Evolutionary conservation across 108 stramenopile species (phyloP).

Genomic region (Cyclostephanos invisitatus): DNA sequence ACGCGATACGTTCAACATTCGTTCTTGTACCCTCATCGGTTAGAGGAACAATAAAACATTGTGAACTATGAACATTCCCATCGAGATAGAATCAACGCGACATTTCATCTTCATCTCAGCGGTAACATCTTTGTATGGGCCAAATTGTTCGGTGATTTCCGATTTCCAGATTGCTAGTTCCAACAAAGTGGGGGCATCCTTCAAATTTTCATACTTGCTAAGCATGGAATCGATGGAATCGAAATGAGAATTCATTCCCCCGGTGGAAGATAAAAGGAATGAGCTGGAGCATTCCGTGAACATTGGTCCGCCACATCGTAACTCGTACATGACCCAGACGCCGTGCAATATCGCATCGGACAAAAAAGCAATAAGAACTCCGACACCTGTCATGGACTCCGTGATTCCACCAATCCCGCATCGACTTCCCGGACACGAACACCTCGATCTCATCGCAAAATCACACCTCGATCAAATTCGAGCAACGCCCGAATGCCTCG

Average conservation of each 20-base stretch:
- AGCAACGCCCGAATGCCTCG: background rate
- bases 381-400: background rate
- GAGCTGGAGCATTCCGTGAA: background rate
- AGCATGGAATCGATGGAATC: slow-evolving; percentile 4
- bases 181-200: too few species aligned
- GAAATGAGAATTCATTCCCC: background rate
- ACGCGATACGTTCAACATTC: too few species aligned
- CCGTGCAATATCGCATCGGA: background rate
- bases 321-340: background rate
- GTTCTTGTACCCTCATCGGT: too few species aligned
- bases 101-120: too few species aligned
- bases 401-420: slow-evolving; percentile 1
- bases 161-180: too few species aligned
- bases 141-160: too few species aligned
- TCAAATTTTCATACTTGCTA: background rate
- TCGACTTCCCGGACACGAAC: slow-evolving; percentile 1
- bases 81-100: too few species aligned
- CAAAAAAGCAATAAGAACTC: background rate
- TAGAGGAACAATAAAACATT: too few species aligned
- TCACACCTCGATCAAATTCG: background rate
- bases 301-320: background rate
- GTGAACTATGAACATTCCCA: too few species aligned
- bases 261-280: background rate
- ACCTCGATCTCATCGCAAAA: background rate
- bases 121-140: too few species aligned